Evolutionary conservation across 768 basidiomycete genomes (phyloP), one percentile per base, ranked within the genome.

Genomic region (Clavaria fumosa): DNA sequence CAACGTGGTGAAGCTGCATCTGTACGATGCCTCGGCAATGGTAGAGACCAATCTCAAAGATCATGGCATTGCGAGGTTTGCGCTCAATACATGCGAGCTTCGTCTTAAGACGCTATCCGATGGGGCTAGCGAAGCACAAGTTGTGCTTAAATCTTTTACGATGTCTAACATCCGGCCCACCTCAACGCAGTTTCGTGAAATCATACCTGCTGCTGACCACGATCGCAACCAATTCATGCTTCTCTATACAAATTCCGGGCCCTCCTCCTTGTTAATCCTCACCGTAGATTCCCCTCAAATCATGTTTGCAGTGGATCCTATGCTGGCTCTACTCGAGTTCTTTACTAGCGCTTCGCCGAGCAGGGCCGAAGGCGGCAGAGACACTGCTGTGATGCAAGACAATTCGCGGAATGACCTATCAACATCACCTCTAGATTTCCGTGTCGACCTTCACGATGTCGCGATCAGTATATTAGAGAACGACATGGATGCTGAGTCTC

Each of bases 181-280:
- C 5, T 63, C 64, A 33, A 82, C 86, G 18, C 78, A 71, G 48
- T 96, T 90, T 63, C 73, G 90, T 28, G 91, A 97, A 55, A 90
- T 99, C 40, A 84, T 99, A 43, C 93, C 95, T 9, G 78, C 89
- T 4, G 81, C 86, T 10, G 71, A 77, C 40, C 88, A 95, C 47
- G 71, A 78, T 42, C 65, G 83, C 35, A 90, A 91, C 42, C 88
- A 95, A 50, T 80, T 97, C 52, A 95, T 93, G 85, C 52, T 95
- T 12, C 69, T 95, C 22, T 96, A 84, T 55, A 84, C 84, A 2
- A 70, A 70, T 45, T 67, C 86, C 7, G 77, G 79, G 11, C 52
- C 59, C 15, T 63, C 75, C 24, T 64, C 83, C 3, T 63, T 88
- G n/a, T 78, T 76, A 4, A 69, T 97, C 39, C 61, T 93, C 23